Evolutionary conservation across 2,329 filamentous ascomycete genomes (phyloP).

Genomic region (Fusarium setosum): DNA sequence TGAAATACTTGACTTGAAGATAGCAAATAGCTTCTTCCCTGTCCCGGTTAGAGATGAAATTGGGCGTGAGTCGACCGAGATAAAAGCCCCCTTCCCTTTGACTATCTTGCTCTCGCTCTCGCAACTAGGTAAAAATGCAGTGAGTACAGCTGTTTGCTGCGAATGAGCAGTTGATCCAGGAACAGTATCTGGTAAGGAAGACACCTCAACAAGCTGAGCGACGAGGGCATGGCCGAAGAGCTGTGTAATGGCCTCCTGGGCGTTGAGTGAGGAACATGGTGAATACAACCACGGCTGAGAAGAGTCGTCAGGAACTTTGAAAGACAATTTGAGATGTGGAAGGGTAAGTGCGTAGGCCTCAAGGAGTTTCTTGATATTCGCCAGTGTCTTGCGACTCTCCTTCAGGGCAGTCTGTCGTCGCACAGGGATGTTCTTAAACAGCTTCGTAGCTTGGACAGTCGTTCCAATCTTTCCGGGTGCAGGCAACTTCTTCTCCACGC

Average conservation of each 20-base stretch:
- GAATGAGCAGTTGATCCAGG: neutral
- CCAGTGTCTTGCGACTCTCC: conserved; percentile 66
- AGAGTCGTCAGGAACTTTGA: conserved; percentile 69
- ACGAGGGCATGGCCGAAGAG: conserved; percentile 69
- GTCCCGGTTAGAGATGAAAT: conserved; percentile 66
- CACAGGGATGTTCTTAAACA: conserved; percentile 73
- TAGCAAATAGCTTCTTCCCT: conserved; percentile 67
- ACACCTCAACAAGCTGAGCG: conserved; percentile 62
- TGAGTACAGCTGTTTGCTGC: conserved; percentile 14
- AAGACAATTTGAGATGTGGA: conserved; percentile 68
- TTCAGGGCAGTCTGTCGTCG: conserved; percentile 69
- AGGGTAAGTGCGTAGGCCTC: conserved; percentile 74
- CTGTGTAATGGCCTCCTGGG: conserved; percentile 71
- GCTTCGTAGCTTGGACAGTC: conserved; percentile 68
- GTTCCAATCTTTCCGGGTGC: conserved; percentile 75
- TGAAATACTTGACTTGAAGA: conserved; percentile 64
- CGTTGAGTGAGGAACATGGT: conserved; percentile 59
- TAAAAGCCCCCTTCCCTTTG: conserved; percentile 63
- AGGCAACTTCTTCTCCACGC: conserved; percentile 44
- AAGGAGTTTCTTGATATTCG: conserved; percentile 69
- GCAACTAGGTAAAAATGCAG: conserved; percentile 66
- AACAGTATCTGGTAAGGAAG: conserved; percentile 40
- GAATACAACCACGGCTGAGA: conserved; percentile 70
- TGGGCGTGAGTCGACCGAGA: conserved; percentile 77
- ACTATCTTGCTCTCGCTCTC: conserved; percentile 57